Base-by-base conservation (phyloP, 2,329 filamentous ascomycete species). In the Cytospora piceicola region DNA sequence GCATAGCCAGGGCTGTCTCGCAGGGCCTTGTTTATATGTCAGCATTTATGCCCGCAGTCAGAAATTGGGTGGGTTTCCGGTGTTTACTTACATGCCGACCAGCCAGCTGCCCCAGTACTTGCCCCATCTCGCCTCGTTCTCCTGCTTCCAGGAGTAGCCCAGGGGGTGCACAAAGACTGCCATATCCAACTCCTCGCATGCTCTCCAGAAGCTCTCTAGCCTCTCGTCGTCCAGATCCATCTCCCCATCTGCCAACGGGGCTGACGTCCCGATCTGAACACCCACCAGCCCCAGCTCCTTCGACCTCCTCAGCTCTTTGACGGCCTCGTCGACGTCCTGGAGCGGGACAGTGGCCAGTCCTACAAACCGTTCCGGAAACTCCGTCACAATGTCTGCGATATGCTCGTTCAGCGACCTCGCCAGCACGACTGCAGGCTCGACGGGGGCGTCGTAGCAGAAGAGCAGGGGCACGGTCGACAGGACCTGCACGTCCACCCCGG, bases 381-480 rank as follows among this genome's bases (percentile, higher is more conserved):
- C 32, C 17, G 22, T 49, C 46, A 74, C 75, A 1, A 75, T 63
- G 0, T 34, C 64, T 2, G 73, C 70, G 42, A 77, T 72, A 62
- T 77, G 75, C 54, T 77, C 72, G 58, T 77, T 77, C 32, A 77
- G 69, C 22, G 70, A 65, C n/a, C 70, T 64, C 12, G 75, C 74
- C 5, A 77, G 71, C n/a, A 71, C 67, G 4, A 62, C 53, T 1
- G 74, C 74, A 0, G 73, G 73, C 61, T 70, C 70, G 0, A 70
- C 64, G 4, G 73, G 72, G 53, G 75, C 72, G 65, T 77, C 75
- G 65, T 77, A 77, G 67, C 75, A 77, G 69, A 77, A 77, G n/a
- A 77, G 69, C 54, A 77, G 71, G 20, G 75, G 75, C n/a, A 77
- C 73, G 0, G 75, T 77, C 70, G 72, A 74, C 29, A 77, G 71